Evolutionary conservation across 2,329 filamentous ascomycete species (phyloP).

Genomic region (Aureobasidium zeae): DNA sequence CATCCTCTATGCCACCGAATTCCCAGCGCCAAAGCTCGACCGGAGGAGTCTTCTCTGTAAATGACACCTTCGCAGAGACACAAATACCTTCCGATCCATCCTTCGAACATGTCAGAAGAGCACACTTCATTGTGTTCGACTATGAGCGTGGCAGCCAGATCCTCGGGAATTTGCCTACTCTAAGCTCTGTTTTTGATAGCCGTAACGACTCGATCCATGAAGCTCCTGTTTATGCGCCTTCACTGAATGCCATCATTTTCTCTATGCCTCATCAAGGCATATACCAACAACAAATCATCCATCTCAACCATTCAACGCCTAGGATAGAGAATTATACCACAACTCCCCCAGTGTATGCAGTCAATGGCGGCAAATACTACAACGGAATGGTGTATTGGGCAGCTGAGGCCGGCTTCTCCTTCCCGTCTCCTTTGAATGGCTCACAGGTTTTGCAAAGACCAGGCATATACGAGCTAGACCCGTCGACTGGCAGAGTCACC

Average conservation of each 20-base stretch:
- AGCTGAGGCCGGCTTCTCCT: constrained; percentile 19
- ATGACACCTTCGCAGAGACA: constrained; percentile 20
- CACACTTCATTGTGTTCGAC: constrained; percentile 31
- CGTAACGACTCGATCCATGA: constrained; percentile 34
- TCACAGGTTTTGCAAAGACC: constrained; percentile 31
- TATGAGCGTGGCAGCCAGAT: constrained; percentile 29
- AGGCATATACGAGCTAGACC: constrained; percentile 30
- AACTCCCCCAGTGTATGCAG: constrained; percentile 37
- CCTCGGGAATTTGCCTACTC: constrained; percentile 31
- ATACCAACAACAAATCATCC: constrained; percentile 30
- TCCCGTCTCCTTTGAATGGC: constrained; percentile 23
- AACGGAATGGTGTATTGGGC: constrained; percentile 34
- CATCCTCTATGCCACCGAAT: constrained; percentile 18
- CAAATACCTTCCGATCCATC: constrained; percentile 26
- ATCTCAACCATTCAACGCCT: constrained; percentile 37
- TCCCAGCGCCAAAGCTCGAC: constrained; percentile 15
- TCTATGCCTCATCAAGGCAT: constrained; percentile 30
- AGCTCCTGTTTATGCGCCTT: constrained; percentile 35
- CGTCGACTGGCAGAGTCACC: constrained; percentile 35
- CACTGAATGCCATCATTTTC: constrained; percentile 34
- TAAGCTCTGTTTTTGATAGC: constrained; percentile 32
- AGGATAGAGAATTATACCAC: constrained; percentile 32
- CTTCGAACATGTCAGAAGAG: constrained; percentile 22
- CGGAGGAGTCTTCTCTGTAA: background rate
- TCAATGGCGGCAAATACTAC: constrained; percentile 35